phyloP scores from a whole-genome alignment of 2,329 filamentous ascomycete genomes.

The Aspergillus brasiliensis region DNA sequence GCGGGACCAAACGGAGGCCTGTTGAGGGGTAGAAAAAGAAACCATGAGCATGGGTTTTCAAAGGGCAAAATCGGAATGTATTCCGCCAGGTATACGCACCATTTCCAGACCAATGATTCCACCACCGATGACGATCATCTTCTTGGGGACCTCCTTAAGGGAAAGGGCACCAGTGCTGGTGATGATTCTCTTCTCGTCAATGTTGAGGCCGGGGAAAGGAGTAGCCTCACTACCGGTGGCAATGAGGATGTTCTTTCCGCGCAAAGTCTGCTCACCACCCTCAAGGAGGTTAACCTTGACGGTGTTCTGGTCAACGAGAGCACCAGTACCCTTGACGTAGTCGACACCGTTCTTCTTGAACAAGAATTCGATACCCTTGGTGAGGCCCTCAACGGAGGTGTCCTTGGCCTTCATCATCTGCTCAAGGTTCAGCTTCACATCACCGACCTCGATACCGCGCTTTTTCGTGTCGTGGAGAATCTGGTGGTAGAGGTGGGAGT shows the following conservation, averaged over 20 bases:
- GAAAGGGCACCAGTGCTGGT: conserved; percentile 94
- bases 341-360: conserved; percentile 99
- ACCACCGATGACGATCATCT: conserved; percentile 95
- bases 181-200: conserved; percentile 97
- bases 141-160: conserved; percentile 88
- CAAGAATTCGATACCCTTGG: conserved; percentile 96
- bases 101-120: conserved; percentile 99
- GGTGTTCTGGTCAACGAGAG: conserved; percentile 86
- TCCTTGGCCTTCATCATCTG: conserved; percentile 99
- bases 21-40: conserved; percentile 5
- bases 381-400: conserved; percentile 80
- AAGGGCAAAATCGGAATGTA: conserved; percentile 6
- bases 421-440: conserved; percentile 92
- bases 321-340: conserved; percentile 90
- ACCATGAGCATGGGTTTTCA: conserved; percentile 11
- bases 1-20: conserved; percentile 91
- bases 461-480: conserved; percentile 95
- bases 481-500: conserved; percentile 97
- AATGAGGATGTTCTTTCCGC: conserved; percentile 97
- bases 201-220: conserved; percentile 90
- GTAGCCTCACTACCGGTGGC: conserved; percentile 94
- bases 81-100: conserved; percentile 52
- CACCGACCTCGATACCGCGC: conserved; percentile 94
- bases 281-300: conserved; percentile 88
- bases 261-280: conserved; percentile 83